Evolutionary conservation across 2,329 filamentous ascomycete genomes (phyloP), one percentile per base, ranked within the genome.

Genomic region (Pezizomycotina sp.): DNA sequence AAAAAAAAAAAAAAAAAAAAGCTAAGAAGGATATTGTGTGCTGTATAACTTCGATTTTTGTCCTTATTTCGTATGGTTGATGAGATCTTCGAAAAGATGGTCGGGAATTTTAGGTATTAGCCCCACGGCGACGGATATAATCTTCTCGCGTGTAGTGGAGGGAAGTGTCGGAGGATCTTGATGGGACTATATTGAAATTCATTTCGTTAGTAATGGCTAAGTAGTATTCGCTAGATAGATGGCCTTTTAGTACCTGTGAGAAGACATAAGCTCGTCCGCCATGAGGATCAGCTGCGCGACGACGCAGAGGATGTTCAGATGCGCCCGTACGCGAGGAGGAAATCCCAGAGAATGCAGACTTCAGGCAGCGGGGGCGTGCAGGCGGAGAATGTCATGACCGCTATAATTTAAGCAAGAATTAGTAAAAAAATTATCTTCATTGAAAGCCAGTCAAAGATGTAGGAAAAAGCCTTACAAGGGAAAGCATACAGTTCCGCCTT

Each of bases 401-500:
- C 49, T 52, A 29, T 6, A 31, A 13, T 26, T 7, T 24, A 30
- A 22, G n/a, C 9, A 12, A 12, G 6, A 27, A 26, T 13, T 6
- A 14, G 18, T 30, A 18, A 13, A 7, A 8, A 13, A 26, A 26
- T 27, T 10, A 9, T 8, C 13, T 34, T 27, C 10, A 7, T 26
- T 9, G 15, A 22, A 34, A 16, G 14, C 5, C 19, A 10, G 21
- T n/a, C 3, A 16, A 24, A 13, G 10, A 24, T 7, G 22, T 24
- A 24, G 22, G 22, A 8, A 7, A 27, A 8, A 24, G 13, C 34
- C 49, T 28, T 46, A 52, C 49, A 91, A 2, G 89, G 82, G 52
- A 98, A 98, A 2, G 86, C 89, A 55, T 95, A 98, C 36, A 98
- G 78, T 60, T 92, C 81, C 2, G 89, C 89, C 44, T 82, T 76